phyloP scores from a whole-genome alignment of 1,139 yeast species.

The Insectozyma bohioensis region DNA sequence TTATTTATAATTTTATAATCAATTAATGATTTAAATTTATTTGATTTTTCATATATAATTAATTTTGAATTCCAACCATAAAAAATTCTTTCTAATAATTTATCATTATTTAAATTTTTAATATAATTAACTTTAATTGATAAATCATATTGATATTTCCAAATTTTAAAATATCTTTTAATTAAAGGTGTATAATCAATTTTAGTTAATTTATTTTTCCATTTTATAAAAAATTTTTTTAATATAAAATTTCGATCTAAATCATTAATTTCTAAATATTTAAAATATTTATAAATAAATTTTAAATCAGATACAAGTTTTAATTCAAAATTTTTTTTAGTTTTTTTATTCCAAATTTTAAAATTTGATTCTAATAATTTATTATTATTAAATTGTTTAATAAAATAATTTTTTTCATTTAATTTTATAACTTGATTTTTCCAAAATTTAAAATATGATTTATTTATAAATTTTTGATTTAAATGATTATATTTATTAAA shows the following conservation, averaged over 20 bases:
- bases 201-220: not conserved
- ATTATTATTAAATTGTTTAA: not conserved
- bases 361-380: not conserved
- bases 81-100: conserved; percentile 15
- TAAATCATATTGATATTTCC: conserved; percentile 1
- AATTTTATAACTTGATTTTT: not conserved
- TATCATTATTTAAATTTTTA: conserved; percentile 1
- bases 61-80: conserved; percentile 16
- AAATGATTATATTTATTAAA: conserved; percentile 2
- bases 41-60: conserved; percentile 8
- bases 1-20: conserved; percentile 10
- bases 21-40: conserved; percentile 11
- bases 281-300: not conserved
- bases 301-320: not conserved
- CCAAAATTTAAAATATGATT: conserved; percentile 5
- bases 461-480: conserved; percentile 1
- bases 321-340: too few relatives aligned
- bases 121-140: not conserved
- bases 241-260: not conserved
- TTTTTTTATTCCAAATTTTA: not conserved
- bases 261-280: not conserved
- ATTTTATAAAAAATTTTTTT: conserved; percentile 3
- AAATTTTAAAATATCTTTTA: conserved; percentile 2
- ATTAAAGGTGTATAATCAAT: conserved; percentile 2
- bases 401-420: conserved; percentile 4